Evolutionary conservation across 192 early-diverging fungal genomes (phyloP).

Genomic region (Linderina pennispora): DNA sequence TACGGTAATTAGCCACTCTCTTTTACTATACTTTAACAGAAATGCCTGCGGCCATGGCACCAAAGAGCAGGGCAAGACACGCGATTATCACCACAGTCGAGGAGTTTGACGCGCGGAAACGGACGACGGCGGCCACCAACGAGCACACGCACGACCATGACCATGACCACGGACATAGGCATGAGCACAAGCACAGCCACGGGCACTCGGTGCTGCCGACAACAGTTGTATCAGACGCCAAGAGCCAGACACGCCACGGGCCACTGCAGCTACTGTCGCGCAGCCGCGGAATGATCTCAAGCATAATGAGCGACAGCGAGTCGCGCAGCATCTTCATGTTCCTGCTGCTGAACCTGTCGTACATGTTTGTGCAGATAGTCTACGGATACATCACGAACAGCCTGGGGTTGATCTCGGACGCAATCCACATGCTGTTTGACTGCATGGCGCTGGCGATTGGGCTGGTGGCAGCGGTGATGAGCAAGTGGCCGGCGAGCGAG

Average conservation of each 20-base stretch:
- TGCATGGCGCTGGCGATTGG: slow-evolving; percentile 85
- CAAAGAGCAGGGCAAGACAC: slow-evolving; percentile 5
- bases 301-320: slow-evolving; percentile 44
- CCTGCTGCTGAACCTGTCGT: slow-evolving; percentile 84
- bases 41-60: slow-evolving; percentile 9
- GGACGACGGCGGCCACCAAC: not conserved
- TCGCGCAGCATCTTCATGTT: slow-evolving; percentile 95
- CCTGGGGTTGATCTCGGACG: slow-evolving; percentile 90
- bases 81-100: slow-evolving; percentile 34
- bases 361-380: slow-evolving; percentile 83
- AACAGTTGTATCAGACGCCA: not conserved
- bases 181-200: slow-evolving; percentile 1
- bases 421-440: slow-evolving; percentile 98
- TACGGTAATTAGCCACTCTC: not conserved
- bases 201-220: not conserved
- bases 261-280: not conserved
- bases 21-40: not conserved
- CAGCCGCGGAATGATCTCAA: slow-evolving; percentile 5
- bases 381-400: slow-evolving; percentile 79
- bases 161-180: slow-evolving; percentile 5
- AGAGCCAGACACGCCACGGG: not conserved
- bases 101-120: slow-evolving; percentile 27
- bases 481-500: slow-evolving; percentile 83
- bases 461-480: slow-evolving; percentile 81
- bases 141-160: slow-evolving; percentile 1